Base-by-base conservation (phyloP, 2,329 filamentous ascomycete species). In the Sclerotinia glacialis region DNA sequence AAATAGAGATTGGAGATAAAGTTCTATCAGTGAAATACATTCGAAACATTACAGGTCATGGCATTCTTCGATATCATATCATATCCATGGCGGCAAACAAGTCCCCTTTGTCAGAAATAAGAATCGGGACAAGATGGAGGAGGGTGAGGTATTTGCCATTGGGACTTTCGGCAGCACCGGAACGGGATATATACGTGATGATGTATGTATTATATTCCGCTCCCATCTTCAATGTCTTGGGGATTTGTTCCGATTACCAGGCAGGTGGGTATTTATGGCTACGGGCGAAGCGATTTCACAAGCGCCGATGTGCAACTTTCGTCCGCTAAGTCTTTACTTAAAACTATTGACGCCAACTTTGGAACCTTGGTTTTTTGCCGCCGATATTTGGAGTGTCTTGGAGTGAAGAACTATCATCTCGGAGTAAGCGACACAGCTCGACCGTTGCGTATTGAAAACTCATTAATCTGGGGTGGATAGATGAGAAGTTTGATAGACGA, bases 381-480 rank as follows among this genome's bases (percentile, higher is more conserved):
- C 26, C 83, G 86, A 9, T 88, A 88, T 69, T 80, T 89, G 37
- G 86, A 89, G 53, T 82, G 85, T n/a, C 77, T 89, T n/a, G 86
- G 86, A 0, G 74, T 83, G 23, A 80, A 87, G 54, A 80, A 82
- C 42, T 89, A 89, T 70, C 75, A 86, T 60, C 80, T 84, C 0
- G 86, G 85, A 1, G 82, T 86, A 74, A 77, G 81, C 42, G 52
- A 12, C 47, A 61, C 4, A n/a, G 26, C 16, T 4, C 26, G 3
- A 26, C 34, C 5, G 4, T 50, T 61, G n/a, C 28, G 5, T 4
- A 21, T 49, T 28, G 6, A 74, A 21, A 47, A n/a, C 12, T 5
- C 49, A 23, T 7, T 23, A 26, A 44, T 59, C 31, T 68, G 75
- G 31, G 76, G 68, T 42, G n/a, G n/a, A n/a, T 52, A 85, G 82